Evolutionary conservation across 2,329 filamentous ascomycete genomes (phyloP).

Genomic region (Trichoderma sp.): DNA sequence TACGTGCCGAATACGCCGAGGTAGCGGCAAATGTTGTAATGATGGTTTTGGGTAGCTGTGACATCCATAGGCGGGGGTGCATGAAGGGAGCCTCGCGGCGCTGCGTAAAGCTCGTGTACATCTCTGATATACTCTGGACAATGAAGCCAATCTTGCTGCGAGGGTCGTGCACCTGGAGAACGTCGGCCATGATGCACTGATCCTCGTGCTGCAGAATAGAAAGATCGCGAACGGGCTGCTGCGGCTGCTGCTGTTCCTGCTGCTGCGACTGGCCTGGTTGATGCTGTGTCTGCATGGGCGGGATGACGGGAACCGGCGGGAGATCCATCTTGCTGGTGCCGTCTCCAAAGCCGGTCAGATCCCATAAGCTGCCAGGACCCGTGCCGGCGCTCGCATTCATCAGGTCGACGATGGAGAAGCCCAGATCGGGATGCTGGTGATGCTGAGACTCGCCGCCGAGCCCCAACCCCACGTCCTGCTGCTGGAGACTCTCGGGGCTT

Average conservation of each 20-base stretch:
- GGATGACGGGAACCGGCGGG: slow-evolving; percentile 29
- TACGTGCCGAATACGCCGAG: slow-evolving; percentile 39
- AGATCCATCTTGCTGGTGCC: slow-evolving; percentile 32
- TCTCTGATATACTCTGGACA: slow-evolving; percentile 31
- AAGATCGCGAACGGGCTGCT: slow-evolving; percentile 31
- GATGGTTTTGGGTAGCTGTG: slow-evolving; percentile 39
- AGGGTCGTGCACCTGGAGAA: slow-evolving; percentile 37
- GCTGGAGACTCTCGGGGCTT: slow-evolving; percentile 33
- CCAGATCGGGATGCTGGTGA: slow-evolving; percentile 24
- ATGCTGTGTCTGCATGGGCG: slow-evolving; percentile 20
- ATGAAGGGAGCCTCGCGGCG: slow-evolving; percentile 41
- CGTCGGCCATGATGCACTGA: slow-evolving; percentile 29
- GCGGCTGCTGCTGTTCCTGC: slow-evolving; percentile 14
- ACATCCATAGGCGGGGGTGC: slow-evolving; percentile 42
- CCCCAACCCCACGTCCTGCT: slow-evolving; percentile 23
- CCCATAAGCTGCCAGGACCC: slow-evolving; percentile 15
- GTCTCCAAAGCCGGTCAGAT: slow-evolving; percentile 21
- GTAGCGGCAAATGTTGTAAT: slow-evolving; percentile 41
- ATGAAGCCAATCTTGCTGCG: slow-evolving; percentile 36
- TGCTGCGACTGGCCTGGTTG: slow-evolving; percentile 10
- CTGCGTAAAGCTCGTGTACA: slow-evolving; percentile 37
- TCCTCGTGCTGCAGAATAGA: slow-evolving; percentile 26
- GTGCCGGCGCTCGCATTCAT: slow-evolving; percentile 25
- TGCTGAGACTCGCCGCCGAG: slow-evolving; percentile 23
- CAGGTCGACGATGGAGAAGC: slow-evolving; percentile 38